Evolutionary conservation across 306 rosid species (phyloP), one percentile per base, ranked within the genome.

Genomic region (Gynostemma pentaphyllum): DNA sequence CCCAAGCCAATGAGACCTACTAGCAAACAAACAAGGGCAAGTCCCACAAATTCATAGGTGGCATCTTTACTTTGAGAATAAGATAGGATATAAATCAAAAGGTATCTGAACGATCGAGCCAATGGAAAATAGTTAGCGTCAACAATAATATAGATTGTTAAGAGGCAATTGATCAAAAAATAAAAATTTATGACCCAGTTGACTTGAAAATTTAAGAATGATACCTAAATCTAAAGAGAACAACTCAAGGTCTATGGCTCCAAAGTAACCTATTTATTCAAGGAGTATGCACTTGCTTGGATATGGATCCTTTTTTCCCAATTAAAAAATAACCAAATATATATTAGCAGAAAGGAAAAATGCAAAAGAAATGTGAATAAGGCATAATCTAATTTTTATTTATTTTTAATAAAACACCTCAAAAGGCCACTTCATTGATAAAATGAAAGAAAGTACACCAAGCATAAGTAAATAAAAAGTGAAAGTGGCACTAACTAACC

Each of bases 1-100:
- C 99, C 99, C 22, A 84, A 76, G 73, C 94, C 95, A 77, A 85
- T 76, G 72, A 94, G 87, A 63, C 79, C 57, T 64, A 94, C 97
- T 36, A 94, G 57, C 80, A 88, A 63, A 70, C 77, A 76, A 71
- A 65, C 86, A 61, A 94, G 70, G 62, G 79, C 71, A 56, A 81
- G 40, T 75, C 99, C 99, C 65, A 68, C 69, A 26, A 73, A 61
- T 68, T 48, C 60, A 40, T 79, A 54, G 74, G 66, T 45, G 74
- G 70, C 66, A 66, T 79, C 90, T 73, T 84, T 83, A 70, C 69
- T 73, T 72, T 82, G 85, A 74, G 79, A 18, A 66, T 84, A 81
- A 49, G 75, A 76, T 66, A 86, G 78, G 61, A 81, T 74, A 68
- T 94, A 88, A 74, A 82, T 82, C 87, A 88, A 69, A 67, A 88